Base-by-base conservation (phyloP, 2,329 filamentous ascomycete genomes). In the Clonostachys rosea region DNA sequence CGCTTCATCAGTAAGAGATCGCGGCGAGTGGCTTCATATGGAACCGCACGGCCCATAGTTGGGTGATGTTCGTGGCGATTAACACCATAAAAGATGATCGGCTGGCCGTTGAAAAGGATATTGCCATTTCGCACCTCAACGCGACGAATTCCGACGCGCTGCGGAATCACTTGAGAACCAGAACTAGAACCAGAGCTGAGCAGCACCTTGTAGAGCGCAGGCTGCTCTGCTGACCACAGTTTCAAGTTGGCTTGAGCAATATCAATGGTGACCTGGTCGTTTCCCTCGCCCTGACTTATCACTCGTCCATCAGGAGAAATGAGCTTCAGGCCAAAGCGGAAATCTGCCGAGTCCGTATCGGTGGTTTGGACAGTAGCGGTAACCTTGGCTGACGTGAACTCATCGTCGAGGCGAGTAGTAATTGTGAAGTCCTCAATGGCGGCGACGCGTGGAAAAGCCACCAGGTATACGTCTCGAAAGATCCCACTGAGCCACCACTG, bases 1-100 rank as follows among this genome's bases (percentile, higher is more conserved):
- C 64, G 69, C 62, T 89, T 89, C 84, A 89, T 89, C 5, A 81
- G 67, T 3, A 83, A 56, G 2, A 89, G 68, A 52, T 89, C 85
- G 13, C 70, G 64, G 46, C 75, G 70, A 54, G 88, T 74, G 16
- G 77, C 80, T 0, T 78, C 74, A 6, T 78, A 62, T 0, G 83
- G 82, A 0, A 87, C 81, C 1, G 83, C 74, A 1, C 84, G 79
- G 5, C 84, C 84, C 30, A 75, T 74, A 18, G 67, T 64, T 0
- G 83, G 82, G 54, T 89, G 83, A 55, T 89, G 84, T 48, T 89
- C 86, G 56, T 89, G 86, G 14, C 84, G 70, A 59, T 88, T 88
- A 14, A 81, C 79, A 14, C 84, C 85, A 24, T 79, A 74, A 52
- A 89, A 70, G 3, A 79, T 71, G 44, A 88, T 73, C 2, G 76